Evolutionary conservation across 306 rosid species (phyloP).

Genomic region (Begonia loranthoides): DNA sequence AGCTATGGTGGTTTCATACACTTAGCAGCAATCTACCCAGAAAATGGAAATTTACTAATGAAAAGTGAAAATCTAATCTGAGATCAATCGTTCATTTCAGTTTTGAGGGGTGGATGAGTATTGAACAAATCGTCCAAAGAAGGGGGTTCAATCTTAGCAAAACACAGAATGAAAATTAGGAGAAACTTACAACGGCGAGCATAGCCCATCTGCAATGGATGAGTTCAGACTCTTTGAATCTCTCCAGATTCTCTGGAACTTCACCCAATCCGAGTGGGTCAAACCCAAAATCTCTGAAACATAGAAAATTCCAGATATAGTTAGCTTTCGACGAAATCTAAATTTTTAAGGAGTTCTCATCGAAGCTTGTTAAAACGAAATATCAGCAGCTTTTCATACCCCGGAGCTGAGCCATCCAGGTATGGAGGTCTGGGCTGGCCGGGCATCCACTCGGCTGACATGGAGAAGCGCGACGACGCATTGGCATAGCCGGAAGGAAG

Average conservation of each 20-base stretch:
- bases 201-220: conserved; percentile 99
- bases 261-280: conserved; percentile 85
- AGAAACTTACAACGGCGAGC: conserved; percentile 89
- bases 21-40: no score
- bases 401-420: conserved; percentile 95
- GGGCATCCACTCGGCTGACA: conserved; percentile 96
- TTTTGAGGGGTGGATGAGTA: no score
- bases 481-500: conserved; percentile 28
- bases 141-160: no score
- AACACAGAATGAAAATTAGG: no score
- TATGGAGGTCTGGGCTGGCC: conserved; percentile 91
- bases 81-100: no score
- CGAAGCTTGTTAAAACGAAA: no score
- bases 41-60: no score
- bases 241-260: conserved; percentile 96
- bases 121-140: no score
- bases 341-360: no score
- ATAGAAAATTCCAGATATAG: not conserved
- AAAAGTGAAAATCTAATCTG: no score
- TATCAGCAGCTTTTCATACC: conserved; percentile 21
- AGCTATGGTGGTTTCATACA: no score
- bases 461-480: conserved; percentile 48
- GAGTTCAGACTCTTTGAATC: conserved; percentile 94
- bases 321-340: no score
- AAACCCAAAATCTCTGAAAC: conserved; percentile 68